These are phyloP conservation scores for Coniochaeta pulveracea DNA, from an alignment of 2,329 filamentous ascomycete genomes.

Conservation along the genomic window DNA sequence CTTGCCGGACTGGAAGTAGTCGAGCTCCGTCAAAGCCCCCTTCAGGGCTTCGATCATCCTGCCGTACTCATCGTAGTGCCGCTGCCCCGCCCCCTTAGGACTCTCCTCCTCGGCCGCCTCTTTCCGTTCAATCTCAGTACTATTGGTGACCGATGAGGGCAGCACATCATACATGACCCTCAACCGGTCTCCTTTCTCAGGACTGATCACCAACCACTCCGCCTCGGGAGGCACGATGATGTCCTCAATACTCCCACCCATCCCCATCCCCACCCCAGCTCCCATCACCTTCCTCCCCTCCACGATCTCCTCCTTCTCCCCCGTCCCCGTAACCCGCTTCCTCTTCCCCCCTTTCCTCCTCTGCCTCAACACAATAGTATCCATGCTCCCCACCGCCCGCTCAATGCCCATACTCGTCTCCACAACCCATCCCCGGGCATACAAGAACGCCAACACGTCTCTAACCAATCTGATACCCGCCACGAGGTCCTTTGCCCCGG, in stretches of 20 bases:
- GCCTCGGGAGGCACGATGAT: conserved; percentile 3
- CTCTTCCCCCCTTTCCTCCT: background rate
- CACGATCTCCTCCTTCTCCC: background rate
- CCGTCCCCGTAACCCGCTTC: too few species aligned
- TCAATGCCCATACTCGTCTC: conserved; percentile 8
- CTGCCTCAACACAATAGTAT: conserved; percentile 11
- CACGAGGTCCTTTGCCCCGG: conserved; percentile 7
- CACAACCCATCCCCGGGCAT: conserved; percentile 10
- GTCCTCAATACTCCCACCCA: background rate
- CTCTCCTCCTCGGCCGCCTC: too few species aligned
- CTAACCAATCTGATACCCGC: conserved; percentile 11
- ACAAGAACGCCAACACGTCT: conserved; percentile 12
- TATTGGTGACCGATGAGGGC: background rate
- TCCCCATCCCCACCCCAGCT: background rate
- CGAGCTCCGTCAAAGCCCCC: conserved; percentile 7
- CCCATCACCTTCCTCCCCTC: background rate
- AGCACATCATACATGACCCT: conserved; percentile 8
- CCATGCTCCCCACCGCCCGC: conserved; percentile 9
- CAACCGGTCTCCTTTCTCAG: conserved; percentile 5
- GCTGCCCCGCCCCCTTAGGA: background rate
- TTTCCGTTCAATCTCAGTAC: background rate
- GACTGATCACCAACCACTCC: conserved; percentile 10
- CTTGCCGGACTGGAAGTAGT: conserved; percentile 7
- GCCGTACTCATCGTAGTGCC: conserved; percentile 7
- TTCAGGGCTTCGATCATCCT: conserved; percentile 7